phyloP scores from a whole-genome alignment of 495 filamentous ascomycete genomes.

The Tuber indicum region DNA sequence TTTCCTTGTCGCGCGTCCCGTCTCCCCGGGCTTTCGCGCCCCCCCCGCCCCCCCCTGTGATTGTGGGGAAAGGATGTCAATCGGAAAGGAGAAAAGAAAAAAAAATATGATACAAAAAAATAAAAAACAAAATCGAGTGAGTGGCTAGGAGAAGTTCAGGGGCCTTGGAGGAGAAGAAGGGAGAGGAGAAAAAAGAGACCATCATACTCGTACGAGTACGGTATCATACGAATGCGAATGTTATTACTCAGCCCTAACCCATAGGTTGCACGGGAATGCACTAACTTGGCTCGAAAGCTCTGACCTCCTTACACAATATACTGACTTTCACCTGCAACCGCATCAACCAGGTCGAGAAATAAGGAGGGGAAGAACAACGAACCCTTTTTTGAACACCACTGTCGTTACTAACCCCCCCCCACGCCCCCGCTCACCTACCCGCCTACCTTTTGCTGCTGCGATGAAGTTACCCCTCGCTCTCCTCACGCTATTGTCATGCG shows the following conservation, averaged over 20 bases:
- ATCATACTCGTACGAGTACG: too few relatives aligned
- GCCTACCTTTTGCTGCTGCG: neutral
- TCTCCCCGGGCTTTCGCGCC: neutral
- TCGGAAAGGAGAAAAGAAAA: neutral
- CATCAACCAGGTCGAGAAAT: neutral
- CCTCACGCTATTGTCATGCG: slow-evolving; percentile 46
- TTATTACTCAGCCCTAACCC: neutral
- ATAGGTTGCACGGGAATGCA: neutral
- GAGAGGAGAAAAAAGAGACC: neutral
- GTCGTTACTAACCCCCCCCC: neutral
- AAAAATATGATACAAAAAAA: neutral
- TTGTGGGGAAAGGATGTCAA: neutral
- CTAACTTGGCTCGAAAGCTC: neutral
- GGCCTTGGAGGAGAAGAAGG: neutral
- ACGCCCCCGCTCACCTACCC: neutral
- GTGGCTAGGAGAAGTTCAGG: neutral
- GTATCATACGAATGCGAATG: neutral
- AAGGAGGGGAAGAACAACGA: neutral
- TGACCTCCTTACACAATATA: neutral
- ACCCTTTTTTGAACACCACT: neutral
- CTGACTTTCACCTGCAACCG: neutral
- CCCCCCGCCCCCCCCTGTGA: neutral
- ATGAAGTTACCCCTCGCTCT: slow-evolving; percentile 47
- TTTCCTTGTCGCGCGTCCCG: neutral
- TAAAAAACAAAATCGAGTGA: neutral